phyloP scores from a whole-genome alignment of 345 rosid genomes.

The Gossypium longicalyx region DNA sequence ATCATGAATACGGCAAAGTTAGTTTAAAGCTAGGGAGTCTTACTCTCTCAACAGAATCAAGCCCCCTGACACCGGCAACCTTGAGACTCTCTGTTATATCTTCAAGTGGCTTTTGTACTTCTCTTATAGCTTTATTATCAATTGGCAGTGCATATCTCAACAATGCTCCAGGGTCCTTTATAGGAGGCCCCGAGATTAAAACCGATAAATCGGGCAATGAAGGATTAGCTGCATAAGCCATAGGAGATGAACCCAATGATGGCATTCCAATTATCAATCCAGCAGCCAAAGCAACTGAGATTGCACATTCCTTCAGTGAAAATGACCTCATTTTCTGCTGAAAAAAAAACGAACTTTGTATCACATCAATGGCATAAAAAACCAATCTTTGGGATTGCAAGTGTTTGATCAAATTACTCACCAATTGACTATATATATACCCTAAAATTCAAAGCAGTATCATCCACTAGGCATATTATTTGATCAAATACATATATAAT shows the following conservation, averaged over 20 bases:
- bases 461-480: neutral
- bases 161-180: slow-evolving; percentile 84
- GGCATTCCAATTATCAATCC: slow-evolving; percentile 63
- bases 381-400: too few relatives aligned
- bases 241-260: slow-evolving; percentile 35
- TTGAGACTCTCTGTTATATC: slow-evolving; percentile 94
- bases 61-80: slow-evolving; percentile 78
- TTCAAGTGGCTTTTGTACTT: slow-evolving; percentile 94
- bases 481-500: neutral
- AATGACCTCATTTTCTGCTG: slow-evolving; percentile 48
- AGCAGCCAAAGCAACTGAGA: slow-evolving; percentile 68
- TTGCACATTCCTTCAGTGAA: slow-evolving; percentile 72
- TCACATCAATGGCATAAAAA: too few relatives aligned
- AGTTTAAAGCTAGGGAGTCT: slow-evolving; percentile 3
- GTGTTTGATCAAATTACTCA: too few relatives aligned
- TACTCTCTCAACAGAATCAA: slow-evolving; percentile 94
- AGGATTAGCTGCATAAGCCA: slow-evolving; percentile 49
- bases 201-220: slow-evolving; percentile 72
- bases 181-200: slow-evolving; percentile 94
- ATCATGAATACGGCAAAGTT: slow-evolving; percentile 15
- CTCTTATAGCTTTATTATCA: slow-evolving; percentile 82
- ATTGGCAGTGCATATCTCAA: slow-evolving; percentile 89
- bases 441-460: neutral
- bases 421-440: neutral
- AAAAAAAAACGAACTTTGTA: neutral